phyloP scores from a whole-genome alignment of 768 basidiomycete species.

The Crepidotus variabilis region DNA sequence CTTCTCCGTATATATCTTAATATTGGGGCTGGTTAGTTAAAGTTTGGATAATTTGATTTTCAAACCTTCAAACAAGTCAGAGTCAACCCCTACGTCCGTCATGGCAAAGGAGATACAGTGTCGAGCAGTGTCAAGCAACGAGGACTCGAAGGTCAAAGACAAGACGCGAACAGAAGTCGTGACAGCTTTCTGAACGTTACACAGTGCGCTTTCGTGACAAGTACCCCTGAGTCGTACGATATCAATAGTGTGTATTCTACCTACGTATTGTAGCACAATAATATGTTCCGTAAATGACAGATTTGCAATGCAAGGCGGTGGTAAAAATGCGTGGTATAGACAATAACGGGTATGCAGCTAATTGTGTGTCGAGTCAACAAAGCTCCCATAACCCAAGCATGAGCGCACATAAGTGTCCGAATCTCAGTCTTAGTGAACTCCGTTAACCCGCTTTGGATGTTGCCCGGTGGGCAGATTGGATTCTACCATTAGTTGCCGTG shows the following conservation, averaged over 20 bases:
- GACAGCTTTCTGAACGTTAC: neutral
- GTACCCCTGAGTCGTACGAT: neutral
- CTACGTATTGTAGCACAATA: neutral
- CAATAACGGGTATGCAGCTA: neutral
- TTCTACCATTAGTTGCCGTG: constrained; percentile 32
- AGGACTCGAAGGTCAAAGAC: too few relatives aligned
- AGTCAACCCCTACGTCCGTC: neutral
- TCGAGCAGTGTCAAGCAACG: neutral
- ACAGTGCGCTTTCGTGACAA: neutral
- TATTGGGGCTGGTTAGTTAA: neutral
- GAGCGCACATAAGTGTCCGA: neutral
- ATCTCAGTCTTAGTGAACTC: constrained; percentile 9
- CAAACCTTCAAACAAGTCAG: neutral
- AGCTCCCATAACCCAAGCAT: neutral
- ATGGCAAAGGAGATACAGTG: neutral
- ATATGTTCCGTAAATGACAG: neutral
- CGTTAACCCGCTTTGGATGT: constrained; percentile 7
- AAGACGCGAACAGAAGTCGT: neutral
- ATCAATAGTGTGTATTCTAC: neutral
- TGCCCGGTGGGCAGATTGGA: neutral
- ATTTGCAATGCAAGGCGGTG: constrained; percentile 23
- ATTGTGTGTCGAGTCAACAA: neutral
- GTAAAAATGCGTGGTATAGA: constrained; percentile 5
- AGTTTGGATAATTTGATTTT: neutral
- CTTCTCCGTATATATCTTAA: constrained; percentile 53